Percentiles rank a stretch among this genome's conserved stretches.
Conservation (phyloP, 768 basidiomycete species). For the Crepidotus variabilis region DNA sequence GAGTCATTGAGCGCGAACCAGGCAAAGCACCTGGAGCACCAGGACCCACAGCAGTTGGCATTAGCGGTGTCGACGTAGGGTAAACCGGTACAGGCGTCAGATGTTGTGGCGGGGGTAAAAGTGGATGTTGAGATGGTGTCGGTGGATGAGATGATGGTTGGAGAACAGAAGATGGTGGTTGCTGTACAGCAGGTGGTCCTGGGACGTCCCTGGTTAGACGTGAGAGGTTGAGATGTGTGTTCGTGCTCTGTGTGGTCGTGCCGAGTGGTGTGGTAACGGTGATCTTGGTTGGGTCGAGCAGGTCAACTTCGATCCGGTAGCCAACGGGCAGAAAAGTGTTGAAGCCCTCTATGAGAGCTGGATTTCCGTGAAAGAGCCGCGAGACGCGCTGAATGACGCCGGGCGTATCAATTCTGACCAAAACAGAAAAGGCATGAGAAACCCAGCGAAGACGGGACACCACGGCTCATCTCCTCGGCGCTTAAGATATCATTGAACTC, state of each 20-base stretch:
- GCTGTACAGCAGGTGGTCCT: conserved; percentile 21
- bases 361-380: conserved; percentile 87
- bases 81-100: conserved; percentile 9
- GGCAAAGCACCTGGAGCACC: conserved; percentile 17
- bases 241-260: conserved; percentile 63
- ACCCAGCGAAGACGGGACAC: background rate
- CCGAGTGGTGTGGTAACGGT: conserved; percentile 80
- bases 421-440: conserved; percentile 14
- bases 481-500: conserved; percentile 1
- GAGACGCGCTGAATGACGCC: conserved; percentile 97
- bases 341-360: conserved; percentile 90
- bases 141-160: conserved; percentile 18
- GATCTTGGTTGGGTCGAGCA: conserved; percentile 66
- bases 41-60: conserved; percentile 30
- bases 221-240: conserved; percentile 8
- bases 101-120: conserved; percentile 18
- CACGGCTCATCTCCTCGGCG: no score
- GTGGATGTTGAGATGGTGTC: conserved; percentile 1
- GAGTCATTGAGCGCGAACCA: conserved; percentile 52
- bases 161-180: background rate
- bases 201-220: conserved; percentile 10
- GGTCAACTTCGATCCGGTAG: conserved; percentile 88
- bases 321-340: conserved; percentile 95
- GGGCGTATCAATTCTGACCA: conserved; percentile 87
- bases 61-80: conserved; percentile 26